Percentiles rank a stretch among this genome's conserved stretches.
Evolutionary conservation across 495 filamentous ascomycete genomes (phyloP).

Genomic region (Podospora didyma): DNA sequence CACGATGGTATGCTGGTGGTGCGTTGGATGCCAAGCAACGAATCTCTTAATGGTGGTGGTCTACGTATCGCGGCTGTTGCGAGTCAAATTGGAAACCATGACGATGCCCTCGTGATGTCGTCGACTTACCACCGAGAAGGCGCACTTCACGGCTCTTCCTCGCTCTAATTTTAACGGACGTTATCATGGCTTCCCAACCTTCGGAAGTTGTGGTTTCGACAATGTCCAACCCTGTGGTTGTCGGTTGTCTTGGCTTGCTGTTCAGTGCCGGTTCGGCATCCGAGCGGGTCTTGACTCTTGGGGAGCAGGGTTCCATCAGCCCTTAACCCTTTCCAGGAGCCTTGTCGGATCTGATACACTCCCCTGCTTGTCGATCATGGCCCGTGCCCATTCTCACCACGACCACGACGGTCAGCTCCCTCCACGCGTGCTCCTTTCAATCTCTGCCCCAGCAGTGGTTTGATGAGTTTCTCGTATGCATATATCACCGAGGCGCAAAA

Average conservation of each 20-base stretch:
- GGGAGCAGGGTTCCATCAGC: conserved; percentile 3
- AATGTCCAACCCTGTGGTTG: not conserved
- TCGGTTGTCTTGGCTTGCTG: not conserved
- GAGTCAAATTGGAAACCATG: not conserved
- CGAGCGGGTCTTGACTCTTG: not conserved
- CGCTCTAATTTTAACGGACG: conserved; percentile 33
- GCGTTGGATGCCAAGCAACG: not conserved
- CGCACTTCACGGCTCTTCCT: conserved; percentile 34
- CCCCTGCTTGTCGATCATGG: conserved; percentile 27
- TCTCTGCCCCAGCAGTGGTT: conserved; percentile 14
- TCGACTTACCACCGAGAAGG: conserved; percentile 4
- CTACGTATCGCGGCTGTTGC: not conserved
- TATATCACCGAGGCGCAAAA: conserved; percentile 6
- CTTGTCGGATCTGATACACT: conserved; percentile 30
- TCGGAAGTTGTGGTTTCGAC: not conserved
- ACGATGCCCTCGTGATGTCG: conserved; percentile 13
- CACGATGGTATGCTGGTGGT: not conserved
- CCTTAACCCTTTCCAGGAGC: conserved; percentile 9
- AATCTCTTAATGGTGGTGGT: not conserved
- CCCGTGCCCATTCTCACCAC: conserved; percentile 10
- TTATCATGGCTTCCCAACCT: not conserved
- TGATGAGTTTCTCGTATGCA: conserved; percentile 25
- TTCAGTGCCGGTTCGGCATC: not conserved
- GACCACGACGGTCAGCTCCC: not conserved
- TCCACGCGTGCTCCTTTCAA: conserved; percentile 21